Evolutionary conservation across 164 flowering plant species (phyloP), one percentile per base, ranked within the genome.

Genomic region (Vitis labrusca): DNA sequence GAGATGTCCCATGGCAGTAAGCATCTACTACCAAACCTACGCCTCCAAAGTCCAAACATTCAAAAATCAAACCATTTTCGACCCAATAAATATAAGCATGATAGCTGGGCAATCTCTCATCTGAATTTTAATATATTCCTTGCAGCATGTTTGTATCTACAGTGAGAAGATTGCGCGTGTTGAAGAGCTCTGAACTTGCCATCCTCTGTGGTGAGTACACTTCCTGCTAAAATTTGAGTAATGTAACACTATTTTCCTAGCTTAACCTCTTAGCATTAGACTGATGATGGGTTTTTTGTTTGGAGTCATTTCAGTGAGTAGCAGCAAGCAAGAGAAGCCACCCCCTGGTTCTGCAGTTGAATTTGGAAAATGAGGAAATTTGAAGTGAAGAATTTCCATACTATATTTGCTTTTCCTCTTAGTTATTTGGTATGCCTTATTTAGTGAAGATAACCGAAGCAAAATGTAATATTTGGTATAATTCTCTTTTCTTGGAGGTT

Each of bases 121-220:
- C 44, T 37, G 44, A 37, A 37, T 37, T 3, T 0, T 37, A 6
- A 37, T 72, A 32, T 61, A 32, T 14, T 29, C 57, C 23, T 71
- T 80, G 77, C 84, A 88, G 89, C 55, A 88, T 85, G 89, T 88
- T 88, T 79, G 85, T 82, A 10, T 76, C 80, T 2, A 77, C 89
- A 0, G 91, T 77, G 60, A 88, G 83, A 74, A 79, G 89, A 77
- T 67, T 88, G 65, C 88, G 85, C 0, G 91, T 87, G 32, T 64
- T 84, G 67, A 84, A 82, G 81, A 84, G 80, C 54, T 78, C 85
- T 47, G 89, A 81, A 32, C 74, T 84, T 49, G 66, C 84, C 16
- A 49, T 77, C 16, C 58, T 82, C 47, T 37, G 50, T 47, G 11
- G 87, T 85, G 73, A 77, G 86, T 81, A 69, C 47, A 57, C 27